Evolutionary conservation across 2,329 filamentous ascomycete genomes (phyloP).

Genomic region (Dothidotthia symphoricarpi): DNA sequence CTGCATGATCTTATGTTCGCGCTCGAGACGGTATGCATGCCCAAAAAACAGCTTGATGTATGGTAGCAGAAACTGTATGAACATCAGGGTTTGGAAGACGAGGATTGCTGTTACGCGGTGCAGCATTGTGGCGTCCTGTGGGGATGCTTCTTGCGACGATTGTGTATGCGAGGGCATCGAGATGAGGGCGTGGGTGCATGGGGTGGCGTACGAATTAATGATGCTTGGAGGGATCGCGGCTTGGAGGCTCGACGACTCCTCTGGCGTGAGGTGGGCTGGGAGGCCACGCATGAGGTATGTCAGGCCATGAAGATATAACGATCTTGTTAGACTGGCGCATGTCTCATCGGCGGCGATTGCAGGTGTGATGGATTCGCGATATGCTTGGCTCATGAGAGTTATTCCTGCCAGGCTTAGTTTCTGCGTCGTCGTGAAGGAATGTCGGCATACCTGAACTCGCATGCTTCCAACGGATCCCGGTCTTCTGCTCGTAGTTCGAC

Average conservation of each 20-base stretch:
- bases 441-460: constrained; percentile 49
- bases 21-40: constrained; percentile 61
- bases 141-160: constrained; percentile 5
- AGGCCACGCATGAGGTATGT: constrained; percentile 64
- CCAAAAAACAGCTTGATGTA: constrained; percentile 58
- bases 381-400: constrained; percentile 48
- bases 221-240: constrained; percentile 50
- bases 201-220: constrained; percentile 9
- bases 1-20: constrained; percentile 64
- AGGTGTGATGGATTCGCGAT: constrained; percentile 45
- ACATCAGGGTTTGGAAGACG: constrained; percentile 59
- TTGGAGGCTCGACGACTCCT: constrained; percentile 55
- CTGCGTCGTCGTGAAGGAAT: too few relatives aligned
- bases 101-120: constrained; percentile 58
- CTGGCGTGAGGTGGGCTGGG: constrained; percentile 55
- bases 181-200: constrained; percentile 17
- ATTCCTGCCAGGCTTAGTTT: constrained; percentile 42
- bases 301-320: constrained; percentile 63
- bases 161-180: constrained; percentile 9
- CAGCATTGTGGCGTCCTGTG: constrained; percentile 50
- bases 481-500: constrained; percentile 28
- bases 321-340: constrained; percentile 54
- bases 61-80: constrained; percentile 61
- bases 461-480: constrained; percentile 53
- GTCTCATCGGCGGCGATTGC: constrained; percentile 29